These are phyloP conservation scores for Kernera saxatilis DNA, from an alignment of 345 rosid species.

Conservation along the genomic window DNA sequence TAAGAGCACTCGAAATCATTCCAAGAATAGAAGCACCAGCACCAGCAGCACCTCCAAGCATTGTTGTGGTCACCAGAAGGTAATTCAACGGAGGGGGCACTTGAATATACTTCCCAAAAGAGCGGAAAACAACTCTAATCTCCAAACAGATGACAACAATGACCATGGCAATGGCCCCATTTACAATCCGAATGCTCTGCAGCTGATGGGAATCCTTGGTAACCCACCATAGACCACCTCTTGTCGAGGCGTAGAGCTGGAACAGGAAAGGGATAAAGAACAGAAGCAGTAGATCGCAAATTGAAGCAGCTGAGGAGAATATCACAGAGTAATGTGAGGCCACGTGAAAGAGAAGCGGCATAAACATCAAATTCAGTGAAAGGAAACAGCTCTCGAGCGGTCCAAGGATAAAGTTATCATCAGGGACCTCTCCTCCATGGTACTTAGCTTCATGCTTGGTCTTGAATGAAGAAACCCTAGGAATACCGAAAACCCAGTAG, in stretches of 20 bases:
- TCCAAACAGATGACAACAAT: slow-evolving; percentile 84
- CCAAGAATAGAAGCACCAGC: slow-evolving; percentile 85
- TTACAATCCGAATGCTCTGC: slow-evolving; percentile 73
- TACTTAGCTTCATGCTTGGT: slow-evolving; percentile 72
- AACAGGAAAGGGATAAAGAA: slow-evolving; percentile 89
- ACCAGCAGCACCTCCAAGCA: slow-evolving; percentile 97
- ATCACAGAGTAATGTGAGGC: slow-evolving; percentile 80
- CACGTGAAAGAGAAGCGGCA: slow-evolving; percentile 75
- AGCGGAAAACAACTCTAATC: slow-evolving; percentile 89
- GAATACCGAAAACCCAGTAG: slow-evolving; percentile 88
- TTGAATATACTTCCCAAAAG: slow-evolving; percentile 94
- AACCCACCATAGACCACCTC: slow-evolving; percentile 97
- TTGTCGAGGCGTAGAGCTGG: slow-evolving; percentile 83
- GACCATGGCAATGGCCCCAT: slow-evolving; percentile 87
- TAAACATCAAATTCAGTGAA: slow-evolving; percentile 74
- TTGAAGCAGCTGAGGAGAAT: slow-evolving; percentile 62
- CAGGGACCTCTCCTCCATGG: slow-evolving; percentile 94
- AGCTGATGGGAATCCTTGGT: slow-evolving; percentile 65
- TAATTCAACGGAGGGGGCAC: slow-evolving; percentile 88
- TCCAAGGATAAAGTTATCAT: slow-evolving; percentile 70
- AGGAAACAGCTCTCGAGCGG: slow-evolving; percentile 80
- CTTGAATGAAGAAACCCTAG: slow-evolving; percentile 82
- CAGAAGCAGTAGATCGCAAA: slow-evolving; percentile 71
- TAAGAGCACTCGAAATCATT: slow-evolving; percentile 75
- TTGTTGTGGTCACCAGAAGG: slow-evolving; percentile 71